Conservation (phyloP, 129 eudicot species). For the Artemisia annua region DNA sequence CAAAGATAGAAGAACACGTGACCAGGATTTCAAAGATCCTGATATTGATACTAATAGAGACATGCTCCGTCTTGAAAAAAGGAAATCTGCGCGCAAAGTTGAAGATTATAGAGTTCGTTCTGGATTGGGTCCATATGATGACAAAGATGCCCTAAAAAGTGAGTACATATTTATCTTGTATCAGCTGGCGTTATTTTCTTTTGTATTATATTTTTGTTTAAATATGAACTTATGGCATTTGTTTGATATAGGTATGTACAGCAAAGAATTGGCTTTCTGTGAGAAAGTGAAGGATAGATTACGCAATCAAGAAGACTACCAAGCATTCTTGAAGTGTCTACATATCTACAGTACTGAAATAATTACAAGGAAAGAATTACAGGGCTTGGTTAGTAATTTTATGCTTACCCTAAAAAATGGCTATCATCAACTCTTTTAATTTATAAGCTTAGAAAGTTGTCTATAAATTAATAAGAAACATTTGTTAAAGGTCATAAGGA, state of each 20-base stretch:
- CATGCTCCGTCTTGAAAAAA: constrained; percentile 54
- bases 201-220: too few relatives aligned
- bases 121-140: constrained; percentile 55
- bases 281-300: constrained; percentile 93
- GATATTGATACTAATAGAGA: constrained; percentile 39
- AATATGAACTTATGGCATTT: constrained; percentile 7
- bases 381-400: constrained; percentile 67
- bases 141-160: constrained; percentile 80
- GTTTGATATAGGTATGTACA: constrained; percentile 61
- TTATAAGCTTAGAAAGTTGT: too few relatives aligned
- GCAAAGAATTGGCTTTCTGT: constrained; percentile 82
- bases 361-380: constrained; percentile 86
- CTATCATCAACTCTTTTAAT: too few relatives aligned
- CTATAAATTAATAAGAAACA: too few relatives aligned
- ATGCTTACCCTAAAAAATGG: background rate
- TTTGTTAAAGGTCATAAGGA: too few relatives aligned
- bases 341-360: constrained; percentile 97
- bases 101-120: constrained; percentile 67
- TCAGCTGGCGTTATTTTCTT: background rate
- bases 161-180: constrained; percentile 32
- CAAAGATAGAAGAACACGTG: constrained; percentile 65
- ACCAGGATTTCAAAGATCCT: constrained; percentile 69
- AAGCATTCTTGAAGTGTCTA: constrained; percentile 95
- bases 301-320: constrained; percentile 83
- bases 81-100: constrained; percentile 72